A percentile compares a stretch with the other conserved stretches of the same genome.
Evolutionary conservation across 2,329 filamentous ascomycete species (phyloP).

Genomic region (Delphinella strobiligena): DNA sequence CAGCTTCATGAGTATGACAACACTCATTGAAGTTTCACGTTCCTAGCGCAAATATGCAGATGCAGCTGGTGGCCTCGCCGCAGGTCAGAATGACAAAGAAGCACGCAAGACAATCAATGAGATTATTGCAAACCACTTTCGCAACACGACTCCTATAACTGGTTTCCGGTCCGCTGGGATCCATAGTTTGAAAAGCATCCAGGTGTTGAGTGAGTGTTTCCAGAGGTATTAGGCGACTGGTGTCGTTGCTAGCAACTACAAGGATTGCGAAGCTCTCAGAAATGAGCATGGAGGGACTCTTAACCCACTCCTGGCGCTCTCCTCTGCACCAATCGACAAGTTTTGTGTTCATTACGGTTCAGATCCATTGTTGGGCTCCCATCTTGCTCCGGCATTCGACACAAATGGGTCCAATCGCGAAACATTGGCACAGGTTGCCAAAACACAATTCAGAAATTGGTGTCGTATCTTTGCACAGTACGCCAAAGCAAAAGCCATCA

Average conservation of each 20-base stretch:
- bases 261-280: constrained; percentile 2
- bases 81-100: background rate
- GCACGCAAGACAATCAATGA: constrained; percentile 1
- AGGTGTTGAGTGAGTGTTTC: constrained; percentile 11
- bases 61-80: constrained; percentile 24
- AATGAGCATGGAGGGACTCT: constrained; percentile 9
- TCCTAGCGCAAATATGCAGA: too few relatives aligned
- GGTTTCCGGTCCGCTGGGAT: constrained; percentile 19
- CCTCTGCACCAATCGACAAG: constrained; percentile 14
- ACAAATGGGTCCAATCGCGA: too few relatives aligned
- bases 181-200: constrained; percentile 3
- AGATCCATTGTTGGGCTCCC: constrained; percentile 44
- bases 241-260: constrained; percentile 9
- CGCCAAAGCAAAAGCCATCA: background rate
- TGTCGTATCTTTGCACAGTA: background rate
- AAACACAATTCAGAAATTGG: constrained; percentile 5
- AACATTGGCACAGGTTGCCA: constrained; percentile 2
- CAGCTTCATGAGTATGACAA: constrained; percentile 37
- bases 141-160: background rate
- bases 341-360: constrained; percentile 35
- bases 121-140: background rate
- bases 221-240: constrained; percentile 20
- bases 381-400: constrained; percentile 31
- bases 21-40: constrained; percentile 28
- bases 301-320: constrained; percentile 29